phyloP scores from a whole-genome alignment of 192 early-diverging fungal genomes.

The Coemansia sp. region DNA sequence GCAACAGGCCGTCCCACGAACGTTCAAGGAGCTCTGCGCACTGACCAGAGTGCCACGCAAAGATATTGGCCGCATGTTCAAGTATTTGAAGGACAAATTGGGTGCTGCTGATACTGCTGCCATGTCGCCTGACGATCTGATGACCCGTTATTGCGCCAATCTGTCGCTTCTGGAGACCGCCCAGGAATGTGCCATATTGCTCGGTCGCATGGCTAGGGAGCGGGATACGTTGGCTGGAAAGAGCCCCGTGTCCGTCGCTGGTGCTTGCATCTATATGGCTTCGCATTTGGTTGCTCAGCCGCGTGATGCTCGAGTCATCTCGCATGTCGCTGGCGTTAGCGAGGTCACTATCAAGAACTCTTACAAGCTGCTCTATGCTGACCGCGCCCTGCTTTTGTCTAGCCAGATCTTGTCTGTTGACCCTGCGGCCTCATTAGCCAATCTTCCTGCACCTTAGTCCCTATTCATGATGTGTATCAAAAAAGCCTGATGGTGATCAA shows the following conservation, averaged over 20 bases:
- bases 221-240: constrained; percentile 86
- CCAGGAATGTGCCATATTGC: constrained; percentile 68
- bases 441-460: constrained; percentile 23
- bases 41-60: constrained; percentile 90
- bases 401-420: constrained; percentile 20
- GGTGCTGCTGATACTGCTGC: constrained; percentile 57
- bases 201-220: constrained; percentile 72
- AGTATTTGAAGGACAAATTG: constrained; percentile 54
- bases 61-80: constrained; percentile 83
- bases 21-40: constrained; percentile 93
- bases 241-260: constrained; percentile 88
- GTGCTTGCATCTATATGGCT: constrained; percentile 88
- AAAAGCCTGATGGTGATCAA: constrained; percentile 8
- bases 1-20: constrained; percentile 78
- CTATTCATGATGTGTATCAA: background rate
- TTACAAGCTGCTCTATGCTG: constrained; percentile 68
- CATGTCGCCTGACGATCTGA: constrained; percentile 72
- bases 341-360: constrained; percentile 92
- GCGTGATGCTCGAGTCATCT: constrained; percentile 74
- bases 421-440: constrained; percentile 18
- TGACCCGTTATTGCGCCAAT: constrained; percentile 80
- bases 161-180: constrained; percentile 67
- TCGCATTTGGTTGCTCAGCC: constrained; percentile 69
- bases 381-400: constrained; percentile 56
- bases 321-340: constrained; percentile 84